Evolutionary conservation across 164 flowering plant genomes (phyloP).

Genomic region (Stephania cephalantha): DNA sequence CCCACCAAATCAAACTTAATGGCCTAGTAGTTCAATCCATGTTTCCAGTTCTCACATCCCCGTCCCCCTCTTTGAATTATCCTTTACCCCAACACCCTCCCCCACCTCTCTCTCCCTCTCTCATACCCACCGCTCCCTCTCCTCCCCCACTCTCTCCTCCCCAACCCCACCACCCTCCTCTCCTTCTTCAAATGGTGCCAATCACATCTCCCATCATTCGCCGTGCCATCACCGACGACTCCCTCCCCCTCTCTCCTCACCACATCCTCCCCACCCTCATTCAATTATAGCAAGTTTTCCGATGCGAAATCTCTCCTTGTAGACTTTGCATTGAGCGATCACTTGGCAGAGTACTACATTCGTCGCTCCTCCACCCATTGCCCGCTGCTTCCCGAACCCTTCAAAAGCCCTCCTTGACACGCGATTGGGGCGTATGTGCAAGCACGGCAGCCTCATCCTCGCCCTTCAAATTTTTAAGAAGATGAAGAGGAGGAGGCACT

Average conservation of each 20-base stretch:
- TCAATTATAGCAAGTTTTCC: slow-evolving; percentile 34
- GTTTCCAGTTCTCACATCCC: slow-evolving; percentile 5
- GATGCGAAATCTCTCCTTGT: slow-evolving; percentile 45
- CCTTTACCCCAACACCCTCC: slow-evolving; percentile 15
- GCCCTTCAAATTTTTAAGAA: slow-evolving; percentile 52
- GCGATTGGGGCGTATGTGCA: slow-evolving; percentile 51
- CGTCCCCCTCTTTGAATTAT: neutral
- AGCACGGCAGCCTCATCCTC: slow-evolving; percentile 37
- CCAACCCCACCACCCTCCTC: slow-evolving; percentile 16
- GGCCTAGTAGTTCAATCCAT: slow-evolving; percentile 1
- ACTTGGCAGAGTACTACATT: slow-evolving; percentile 12
- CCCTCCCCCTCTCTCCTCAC: no score
- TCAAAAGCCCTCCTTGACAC: slow-evolving; percentile 46
- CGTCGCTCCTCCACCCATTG: slow-evolving; percentile 33
- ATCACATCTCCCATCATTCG: slow-evolving; percentile 14
- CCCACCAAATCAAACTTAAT: no score
- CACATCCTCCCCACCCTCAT: no score
- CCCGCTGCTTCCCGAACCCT: slow-evolving; percentile 30
- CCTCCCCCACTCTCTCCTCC: slow-evolving; percentile 11
- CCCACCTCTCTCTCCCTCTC: slow-evolving; percentile 12
- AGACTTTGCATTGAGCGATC: slow-evolving; percentile 39
- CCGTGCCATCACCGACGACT: slow-evolving; percentile 1
- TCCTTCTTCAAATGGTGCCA: slow-evolving; percentile 28
- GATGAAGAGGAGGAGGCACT: slow-evolving; percentile 46
- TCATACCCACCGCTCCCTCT: slow-evolving; percentile 21